Evolutionary conservation across 352 stramenopile genomes (phyloP).

Genomic region (Phytophthora aleatoria): DNA sequence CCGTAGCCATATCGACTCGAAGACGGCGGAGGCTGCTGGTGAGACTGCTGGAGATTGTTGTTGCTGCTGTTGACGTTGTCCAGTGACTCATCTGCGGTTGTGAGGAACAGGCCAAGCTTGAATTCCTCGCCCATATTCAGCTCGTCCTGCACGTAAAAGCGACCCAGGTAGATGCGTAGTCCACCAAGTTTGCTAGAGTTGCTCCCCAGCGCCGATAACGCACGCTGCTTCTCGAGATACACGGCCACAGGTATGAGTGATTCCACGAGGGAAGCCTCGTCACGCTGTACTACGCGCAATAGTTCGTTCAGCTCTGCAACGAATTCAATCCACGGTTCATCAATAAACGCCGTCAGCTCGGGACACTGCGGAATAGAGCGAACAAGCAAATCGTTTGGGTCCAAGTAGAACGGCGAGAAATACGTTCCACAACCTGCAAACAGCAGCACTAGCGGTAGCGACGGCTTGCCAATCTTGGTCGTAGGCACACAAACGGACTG

Average conservation of each 20-base stretch:
- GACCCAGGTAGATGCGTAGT: conserved; percentile 71
- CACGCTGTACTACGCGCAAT: conserved; percentile 68
- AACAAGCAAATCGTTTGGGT: conserved; percentile 82
- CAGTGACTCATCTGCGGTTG: conserved; percentile 45
- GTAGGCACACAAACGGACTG: conserved; percentile 74
- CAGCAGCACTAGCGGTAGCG: conserved; percentile 71
- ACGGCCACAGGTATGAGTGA: conserved; percentile 65
- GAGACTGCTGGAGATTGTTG: conserved; percentile 27
- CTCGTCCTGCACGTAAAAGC: conserved; percentile 79
- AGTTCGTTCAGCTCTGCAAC: conserved; percentile 82
- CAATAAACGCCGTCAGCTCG: conserved; percentile 84
- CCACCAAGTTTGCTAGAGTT: conserved; percentile 59
- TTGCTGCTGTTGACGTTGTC: conserved; percentile 30
- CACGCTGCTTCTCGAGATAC: conserved; percentile 67
- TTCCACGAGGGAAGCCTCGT: conserved; percentile 55
- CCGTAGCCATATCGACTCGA: conserved; percentile 31
- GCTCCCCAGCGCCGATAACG: conserved; percentile 36
- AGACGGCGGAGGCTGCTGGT: conserved; percentile 21
- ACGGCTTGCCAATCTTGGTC: conserved; percentile 73
- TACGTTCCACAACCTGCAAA: conserved; percentile 84
- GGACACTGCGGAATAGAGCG: conserved; percentile 79
- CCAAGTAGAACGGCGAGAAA: conserved; percentile 78
- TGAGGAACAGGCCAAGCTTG: conserved; percentile 75
- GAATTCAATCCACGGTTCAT: conserved; percentile 86
- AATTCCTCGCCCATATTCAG: conserved; percentile 72